phyloP scores from a whole-genome alignment of 768 basidiomycete species.

The Lentinula boryana region DNA sequence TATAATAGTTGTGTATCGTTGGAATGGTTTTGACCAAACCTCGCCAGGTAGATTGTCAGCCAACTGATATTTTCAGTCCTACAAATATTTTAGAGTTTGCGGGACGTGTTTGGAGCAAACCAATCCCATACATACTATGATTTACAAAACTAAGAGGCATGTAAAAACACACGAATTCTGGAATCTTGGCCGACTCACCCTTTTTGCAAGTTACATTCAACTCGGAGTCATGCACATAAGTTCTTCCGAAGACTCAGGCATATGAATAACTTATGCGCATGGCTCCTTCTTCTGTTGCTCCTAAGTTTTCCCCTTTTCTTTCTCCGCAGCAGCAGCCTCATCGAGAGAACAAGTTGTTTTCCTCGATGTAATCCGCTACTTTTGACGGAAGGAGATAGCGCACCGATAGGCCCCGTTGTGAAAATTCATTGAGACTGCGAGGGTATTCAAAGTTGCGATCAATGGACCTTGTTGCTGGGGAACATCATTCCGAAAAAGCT shows the following conservation, averaged over 20 bases:
- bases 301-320: constrained; percentile 7
- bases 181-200: neutral
- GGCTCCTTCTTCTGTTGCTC: constrained; percentile 10
- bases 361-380: constrained; percentile 93
- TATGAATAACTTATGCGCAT: neutral
- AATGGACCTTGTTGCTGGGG: constrained; percentile 84
- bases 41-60: too few species aligned
- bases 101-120: too few species aligned
- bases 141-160: neutral
- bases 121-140: too few species aligned
- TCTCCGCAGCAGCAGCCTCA: constrained; percentile 30
- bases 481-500: constrained; percentile 95
- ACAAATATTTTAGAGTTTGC: too few species aligned
- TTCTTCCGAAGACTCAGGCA: too few species aligned
- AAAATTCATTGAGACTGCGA: constrained; percentile 23
- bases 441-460: neutral
- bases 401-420: constrained; percentile 73
- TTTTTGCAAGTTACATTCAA: neutral
- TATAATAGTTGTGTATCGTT: too few species aligned
- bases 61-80: too few species aligned
- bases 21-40: too few species aligned
- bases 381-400: constrained; percentile 87
- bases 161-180: neutral
- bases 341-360: constrained; percentile 75
- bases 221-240: too few species aligned